Evolutionary conservation across 164 flowering plant species (phyloP).

Genomic region (Akebia trifoliata): DNA sequence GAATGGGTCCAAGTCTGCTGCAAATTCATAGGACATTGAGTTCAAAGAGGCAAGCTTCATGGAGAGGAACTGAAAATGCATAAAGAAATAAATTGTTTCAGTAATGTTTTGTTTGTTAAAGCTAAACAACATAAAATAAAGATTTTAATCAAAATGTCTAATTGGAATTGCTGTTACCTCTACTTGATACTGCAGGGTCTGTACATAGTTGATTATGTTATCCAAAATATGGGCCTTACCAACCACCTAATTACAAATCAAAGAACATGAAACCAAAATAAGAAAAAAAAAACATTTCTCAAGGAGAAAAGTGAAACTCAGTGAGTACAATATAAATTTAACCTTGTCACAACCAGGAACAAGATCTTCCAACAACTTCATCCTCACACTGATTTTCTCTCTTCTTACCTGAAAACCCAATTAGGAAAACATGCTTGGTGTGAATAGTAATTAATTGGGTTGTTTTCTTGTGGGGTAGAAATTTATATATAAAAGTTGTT

Average conservation of each 20-base stretch:
- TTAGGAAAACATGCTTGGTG: background rate
- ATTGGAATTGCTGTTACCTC: conserved; percentile 45
- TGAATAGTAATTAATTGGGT: too few species aligned
- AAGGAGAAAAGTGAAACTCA: conserved; percentile 8
- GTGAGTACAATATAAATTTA: too few species aligned
- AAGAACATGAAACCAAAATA: conserved; percentile 21
- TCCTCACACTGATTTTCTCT: conserved; percentile 79
- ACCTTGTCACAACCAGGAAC: conserved; percentile 87
- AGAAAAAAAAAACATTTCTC: background rate
- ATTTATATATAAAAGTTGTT: conserved; percentile 22
- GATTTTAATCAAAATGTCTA: background rate
- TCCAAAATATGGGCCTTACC: conserved; percentile 92
- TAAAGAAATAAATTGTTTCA: background rate
- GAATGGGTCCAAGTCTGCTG: conserved; percentile 46
- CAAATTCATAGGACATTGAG: conserved; percentile 58
- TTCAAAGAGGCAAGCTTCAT: conserved; percentile 85
- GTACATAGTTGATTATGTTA: conserved; percentile 84
- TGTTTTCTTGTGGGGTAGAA: too few species aligned
- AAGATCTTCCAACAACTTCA: conserved; percentile 64
- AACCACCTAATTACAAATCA: conserved; percentile 45
- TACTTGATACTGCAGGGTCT: conserved; percentile 83
- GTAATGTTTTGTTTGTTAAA: background rate
- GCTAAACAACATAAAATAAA: background rate
- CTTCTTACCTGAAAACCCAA: conserved; percentile 55
- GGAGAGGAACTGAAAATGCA: conserved; percentile 61